Percentiles rank a stretch among this genome's conserved stretches.
These are phyloP conservation scores for Viridothelium virens DNA, from an alignment of 495 filamentous ascomycete genomes.

Conservation along the genomic window DNA sequence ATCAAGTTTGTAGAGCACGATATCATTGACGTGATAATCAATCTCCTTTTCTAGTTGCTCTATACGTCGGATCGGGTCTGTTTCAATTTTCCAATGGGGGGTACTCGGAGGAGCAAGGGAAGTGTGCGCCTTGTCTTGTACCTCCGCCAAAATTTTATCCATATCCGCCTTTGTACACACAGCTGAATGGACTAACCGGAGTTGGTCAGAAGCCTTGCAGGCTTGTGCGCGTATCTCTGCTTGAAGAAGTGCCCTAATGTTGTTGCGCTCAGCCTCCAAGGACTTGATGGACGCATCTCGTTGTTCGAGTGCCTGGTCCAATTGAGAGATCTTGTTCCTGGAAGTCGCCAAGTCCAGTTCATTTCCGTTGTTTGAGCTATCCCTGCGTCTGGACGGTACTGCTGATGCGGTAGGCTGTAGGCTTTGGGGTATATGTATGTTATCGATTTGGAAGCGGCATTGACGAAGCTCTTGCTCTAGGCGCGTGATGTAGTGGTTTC, in stretches of 20 bases:
- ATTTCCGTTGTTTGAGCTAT: not conserved
- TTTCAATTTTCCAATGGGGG: not conserved
- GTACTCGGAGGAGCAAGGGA: not conserved
- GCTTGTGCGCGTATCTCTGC: constrained; percentile 7
- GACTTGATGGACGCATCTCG: constrained; percentile 5
- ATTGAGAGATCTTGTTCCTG: not conserved
- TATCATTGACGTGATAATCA: constrained; percentile 21
- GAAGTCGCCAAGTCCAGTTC: not conserved
- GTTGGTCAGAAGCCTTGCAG: not conserved
- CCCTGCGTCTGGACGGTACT: not conserved
- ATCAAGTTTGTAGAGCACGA: constrained; percentile 24
- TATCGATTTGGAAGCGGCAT: constrained; percentile 6
- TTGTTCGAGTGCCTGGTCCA: not conserved
- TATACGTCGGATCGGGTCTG: not conserved
- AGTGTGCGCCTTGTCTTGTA: constrained; percentile 17
- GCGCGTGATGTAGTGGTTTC: not conserved
- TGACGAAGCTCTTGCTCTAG: constrained; percentile 10
- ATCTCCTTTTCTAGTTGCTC: constrained; percentile 19
- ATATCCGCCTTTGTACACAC: constrained; percentile 11
- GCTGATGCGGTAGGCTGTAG: not conserved
- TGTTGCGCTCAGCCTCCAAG: not conserved
- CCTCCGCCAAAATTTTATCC: constrained; percentile 9
- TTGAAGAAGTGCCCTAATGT: not conserved
- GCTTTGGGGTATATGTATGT: not conserved
- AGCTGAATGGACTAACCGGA: constrained; percentile 11